Evolutionary conservation across 441 rosid species (phyloP).

Genomic region (Aquilaria agallochum): DNA sequence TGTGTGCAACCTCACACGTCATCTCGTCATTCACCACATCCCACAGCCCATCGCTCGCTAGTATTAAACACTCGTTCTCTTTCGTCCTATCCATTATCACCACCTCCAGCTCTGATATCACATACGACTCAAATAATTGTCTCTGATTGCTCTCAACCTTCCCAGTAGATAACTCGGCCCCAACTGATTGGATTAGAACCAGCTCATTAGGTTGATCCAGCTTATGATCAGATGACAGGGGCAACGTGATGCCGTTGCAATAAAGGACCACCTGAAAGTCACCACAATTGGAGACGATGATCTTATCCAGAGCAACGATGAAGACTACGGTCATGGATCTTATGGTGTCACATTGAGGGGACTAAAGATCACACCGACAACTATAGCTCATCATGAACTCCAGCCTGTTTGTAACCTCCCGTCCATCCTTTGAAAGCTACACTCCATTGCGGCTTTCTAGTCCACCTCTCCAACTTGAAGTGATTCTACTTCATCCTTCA

Average conservation of each 20-base stretch:
- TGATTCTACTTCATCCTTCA: conserved; percentile 40
- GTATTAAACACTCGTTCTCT: conserved; percentile 73
- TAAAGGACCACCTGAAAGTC: conserved; percentile 91
- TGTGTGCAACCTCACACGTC: conserved; percentile 70
- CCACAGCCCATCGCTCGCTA: conserved; percentile 95
- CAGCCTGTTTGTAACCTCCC: conserved; percentile 42
- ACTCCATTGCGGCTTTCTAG: conserved; percentile 63
- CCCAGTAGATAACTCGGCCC: conserved; percentile 98
- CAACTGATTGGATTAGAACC: conserved; percentile 62
- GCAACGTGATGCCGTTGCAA: conserved; percentile 64
- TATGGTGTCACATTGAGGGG: conserved; percentile 85
- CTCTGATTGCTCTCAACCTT: conserved; percentile 95
- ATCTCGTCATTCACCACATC: conserved; percentile 88
- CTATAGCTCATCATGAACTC: conserved; percentile 17
- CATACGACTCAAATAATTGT: conserved; percentile 77
- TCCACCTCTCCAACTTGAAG: conserved; percentile 19
- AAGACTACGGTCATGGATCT: conserved; percentile 92
- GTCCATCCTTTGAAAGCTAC: conserved; percentile 68
- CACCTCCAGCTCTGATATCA: conserved; percentile 86
- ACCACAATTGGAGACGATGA: conserved; percentile 80
- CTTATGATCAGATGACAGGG: conserved; percentile 89
- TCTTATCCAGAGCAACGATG: conserved; percentile 58
- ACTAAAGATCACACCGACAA: conserved; percentile 78
- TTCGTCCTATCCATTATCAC: conserved; percentile 52
- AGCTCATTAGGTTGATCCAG: conserved; percentile 95